phyloP scores from a whole-genome alignment of 1,139 yeast genomes.

The Blastobotrys raffinosifermentans region DNA sequence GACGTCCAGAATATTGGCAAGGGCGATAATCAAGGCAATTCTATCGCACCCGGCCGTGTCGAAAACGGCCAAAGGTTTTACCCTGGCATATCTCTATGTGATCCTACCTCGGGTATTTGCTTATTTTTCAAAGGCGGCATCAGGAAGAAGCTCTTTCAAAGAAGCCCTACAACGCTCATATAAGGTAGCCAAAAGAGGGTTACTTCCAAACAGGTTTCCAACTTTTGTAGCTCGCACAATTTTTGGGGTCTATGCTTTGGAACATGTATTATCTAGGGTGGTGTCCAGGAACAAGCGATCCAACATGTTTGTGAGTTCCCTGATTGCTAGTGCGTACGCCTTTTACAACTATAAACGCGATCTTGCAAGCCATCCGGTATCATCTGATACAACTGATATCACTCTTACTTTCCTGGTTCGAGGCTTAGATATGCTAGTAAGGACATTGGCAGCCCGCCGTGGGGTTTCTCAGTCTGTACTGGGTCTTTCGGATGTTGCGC shows the following conservation, averaged over 20 bases:
- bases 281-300: not conserved
- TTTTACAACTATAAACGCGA: conserved; percentile 16
- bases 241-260: conserved; percentile 33
- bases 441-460: conserved; percentile 10
- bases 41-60: conserved; percentile 2
- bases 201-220: conserved; percentile 35
- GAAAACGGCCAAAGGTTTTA: conserved; percentile 30
- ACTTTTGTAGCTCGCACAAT: conserved; percentile 29
- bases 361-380: conserved; percentile 11
- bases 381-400: conserved; percentile 22
- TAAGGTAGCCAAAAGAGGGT: conserved; percentile 25
- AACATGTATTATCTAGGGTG: too few relatives aligned
- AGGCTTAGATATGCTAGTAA: conserved; percentile 21
- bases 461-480: conserved; percentile 19
- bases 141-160: conserved; percentile 15
- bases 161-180: conserved; percentile 15
- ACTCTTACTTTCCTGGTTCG: conserved; percentile 23
- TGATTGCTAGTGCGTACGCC: conserved; percentile 15
- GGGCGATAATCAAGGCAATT: not conserved
- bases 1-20: not conserved
- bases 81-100: conserved; percentile 38
- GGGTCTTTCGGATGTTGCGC: conserved; percentile 22
- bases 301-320: conserved; percentile 14
- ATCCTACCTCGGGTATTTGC: conserved; percentile 33
- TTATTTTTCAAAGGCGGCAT: conserved; percentile 22